A percentile compares a stretch with the other conserved stretches of the same genome.
These are phyloP conservation scores for Coccomyxa subellipsoidea DNA, from an alignment of 163 green algal genomes.

Conservation along the genomic window DNA sequence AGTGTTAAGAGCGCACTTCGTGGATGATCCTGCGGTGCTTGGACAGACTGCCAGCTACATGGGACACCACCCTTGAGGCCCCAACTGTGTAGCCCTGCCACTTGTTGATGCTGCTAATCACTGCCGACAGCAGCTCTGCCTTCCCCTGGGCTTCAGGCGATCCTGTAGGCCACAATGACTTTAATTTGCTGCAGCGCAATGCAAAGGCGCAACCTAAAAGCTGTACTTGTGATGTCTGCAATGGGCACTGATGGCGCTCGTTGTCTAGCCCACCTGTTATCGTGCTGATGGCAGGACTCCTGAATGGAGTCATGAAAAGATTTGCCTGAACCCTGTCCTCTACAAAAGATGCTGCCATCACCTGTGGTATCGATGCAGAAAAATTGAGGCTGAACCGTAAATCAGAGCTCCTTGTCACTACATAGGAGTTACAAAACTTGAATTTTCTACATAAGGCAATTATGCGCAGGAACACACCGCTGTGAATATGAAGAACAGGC, in stretches of 20 bases:
- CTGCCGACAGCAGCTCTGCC: constrained; percentile 45
- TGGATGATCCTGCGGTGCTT: constrained; percentile 29
- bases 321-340: constrained; percentile 11
- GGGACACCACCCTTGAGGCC: constrained; percentile 32
- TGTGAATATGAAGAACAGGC: constrained; percentile 4
- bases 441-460: no score
- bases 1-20: constrained; percentile 21
- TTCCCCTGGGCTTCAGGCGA: constrained; percentile 49
- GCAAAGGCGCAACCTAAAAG: no score
- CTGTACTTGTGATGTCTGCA: no score
- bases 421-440: no score
- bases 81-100: constrained; percentile 47
- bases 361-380: neutral
- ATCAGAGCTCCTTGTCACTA: no score
- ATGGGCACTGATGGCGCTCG: no score
- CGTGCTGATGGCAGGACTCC: neutral
- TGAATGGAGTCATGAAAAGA: constrained; percentile 7
- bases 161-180: constrained; percentile 8
- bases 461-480: constrained; percentile 6
- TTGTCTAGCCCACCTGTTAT: neutral
- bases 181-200: neutral
- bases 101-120: constrained; percentile 39
- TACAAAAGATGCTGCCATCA: constrained; percentile 3
- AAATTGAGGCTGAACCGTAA: no score
- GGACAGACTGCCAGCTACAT: constrained; percentile 28